These are phyloP conservation scores for Tolypocladium inflatum DNA, from an alignment of 2,329 filamentous ascomycete genomes.

Conservation along the genomic window DNA sequence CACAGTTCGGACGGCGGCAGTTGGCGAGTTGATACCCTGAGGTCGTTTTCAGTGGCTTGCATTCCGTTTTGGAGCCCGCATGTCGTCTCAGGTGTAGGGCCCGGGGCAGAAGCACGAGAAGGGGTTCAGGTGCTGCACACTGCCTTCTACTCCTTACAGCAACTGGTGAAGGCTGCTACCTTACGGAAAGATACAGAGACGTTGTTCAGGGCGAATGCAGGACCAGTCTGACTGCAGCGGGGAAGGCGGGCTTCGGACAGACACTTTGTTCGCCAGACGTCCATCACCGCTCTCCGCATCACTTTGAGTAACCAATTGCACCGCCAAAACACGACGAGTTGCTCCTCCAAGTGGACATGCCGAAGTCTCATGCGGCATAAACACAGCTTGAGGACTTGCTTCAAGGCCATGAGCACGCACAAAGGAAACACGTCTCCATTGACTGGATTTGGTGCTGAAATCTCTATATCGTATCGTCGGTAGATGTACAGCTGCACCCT, in stretches of 20 bases:
- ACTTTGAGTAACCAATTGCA: neutral
- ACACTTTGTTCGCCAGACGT: neutral
- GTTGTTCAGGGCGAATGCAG: neutral
- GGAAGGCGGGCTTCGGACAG: neutral
- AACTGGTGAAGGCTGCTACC: neutral
- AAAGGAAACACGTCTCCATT: neutral
- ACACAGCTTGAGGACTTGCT: neutral
- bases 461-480: neutral
- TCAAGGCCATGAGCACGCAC: neutral
- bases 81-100: neutral
- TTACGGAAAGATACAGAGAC: neutral
- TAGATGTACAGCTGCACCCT: slow-evolving; percentile 12
- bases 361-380: no score
- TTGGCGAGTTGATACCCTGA: neutral
- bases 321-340: no score
- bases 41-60: no score
- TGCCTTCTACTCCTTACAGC: neutral
- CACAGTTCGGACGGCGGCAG: no score
- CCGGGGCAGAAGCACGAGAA: neutral
- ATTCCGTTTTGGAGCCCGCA: neutral
- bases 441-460: neutral
- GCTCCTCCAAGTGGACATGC: no score
- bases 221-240: neutral
- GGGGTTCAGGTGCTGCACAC: neutral
- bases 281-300: neutral